A percentile compares a stretch with the other conserved stretches of the same genome.
Evolutionary conservation across 306 rosid species (phyloP).

Genomic region (Mimosa pudica): DNA sequence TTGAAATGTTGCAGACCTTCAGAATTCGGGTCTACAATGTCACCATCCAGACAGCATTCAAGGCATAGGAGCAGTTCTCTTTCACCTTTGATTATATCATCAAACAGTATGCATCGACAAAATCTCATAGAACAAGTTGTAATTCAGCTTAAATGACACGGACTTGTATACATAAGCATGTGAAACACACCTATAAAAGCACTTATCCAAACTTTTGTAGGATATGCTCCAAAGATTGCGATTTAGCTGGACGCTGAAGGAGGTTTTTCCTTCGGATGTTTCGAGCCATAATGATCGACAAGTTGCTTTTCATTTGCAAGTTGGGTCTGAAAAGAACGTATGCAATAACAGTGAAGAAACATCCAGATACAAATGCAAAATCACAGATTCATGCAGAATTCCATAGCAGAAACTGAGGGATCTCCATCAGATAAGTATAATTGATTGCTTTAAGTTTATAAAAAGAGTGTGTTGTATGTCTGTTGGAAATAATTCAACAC

Average conservation of each 20-base stretch:
- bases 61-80: background rate
- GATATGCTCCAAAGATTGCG: constrained; percentile 15
- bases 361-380: constrained; percentile 17
- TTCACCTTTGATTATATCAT: background rate
- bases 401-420: constrained; percentile 22
- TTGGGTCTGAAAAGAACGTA: constrained; percentile 60
- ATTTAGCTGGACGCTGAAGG: constrained; percentile 68
- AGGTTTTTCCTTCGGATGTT: constrained; percentile 95
- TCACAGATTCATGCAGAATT: constrained; percentile 12
- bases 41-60: background rate
- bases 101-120: background rate
- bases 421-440: constrained; percentile 2
- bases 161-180: background rate
- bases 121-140: background rate
- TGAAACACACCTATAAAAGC: constrained; percentile 1
- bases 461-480: background rate
- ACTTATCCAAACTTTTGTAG: constrained; percentile 14
- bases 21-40: background rate
- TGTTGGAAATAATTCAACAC: no score
- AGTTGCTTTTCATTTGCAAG: constrained; percentile 89
- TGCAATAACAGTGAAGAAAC: constrained; percentile 25
- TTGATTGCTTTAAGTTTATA: constrained; percentile 1
- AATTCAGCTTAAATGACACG: background rate
- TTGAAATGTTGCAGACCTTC: constrained; percentile 7
- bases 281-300: constrained; percentile 77